Evolutionary conservation across 2,329 filamentous ascomycete species (phyloP).

Genomic region (Aspergillus quadricinctus): DNA sequence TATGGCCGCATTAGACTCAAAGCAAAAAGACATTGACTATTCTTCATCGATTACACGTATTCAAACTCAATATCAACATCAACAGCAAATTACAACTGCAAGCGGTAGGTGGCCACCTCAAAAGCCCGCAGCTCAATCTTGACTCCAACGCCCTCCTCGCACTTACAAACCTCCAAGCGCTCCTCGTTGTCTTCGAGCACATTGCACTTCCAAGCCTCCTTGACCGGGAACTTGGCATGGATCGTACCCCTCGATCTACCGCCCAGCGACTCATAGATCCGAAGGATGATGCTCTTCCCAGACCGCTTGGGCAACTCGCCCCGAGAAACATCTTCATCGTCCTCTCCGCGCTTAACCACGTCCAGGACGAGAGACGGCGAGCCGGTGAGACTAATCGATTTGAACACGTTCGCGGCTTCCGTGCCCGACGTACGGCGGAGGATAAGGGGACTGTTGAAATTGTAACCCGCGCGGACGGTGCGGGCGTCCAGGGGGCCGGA

Average conservation of each 20-base stretch:
- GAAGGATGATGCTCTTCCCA: conserved; percentile 74
- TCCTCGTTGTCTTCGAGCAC: conserved; percentile 82
- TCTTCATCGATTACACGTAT: not conserved
- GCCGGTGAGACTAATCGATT: conserved; percentile 65
- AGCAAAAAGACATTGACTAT: not conserved
- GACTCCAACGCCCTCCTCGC: conserved; percentile 43
- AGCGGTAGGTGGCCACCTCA: conserved; percentile 76
- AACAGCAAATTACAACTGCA: conserved; percentile 47
- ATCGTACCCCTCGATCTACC: conserved; percentile 72
- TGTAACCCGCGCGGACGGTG: conserved; percentile 78
- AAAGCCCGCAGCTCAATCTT: conserved; percentile 69
- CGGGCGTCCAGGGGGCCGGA: conserved; percentile 63
- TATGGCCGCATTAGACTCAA: not conserved
- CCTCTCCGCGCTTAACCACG: conserved; percentile 87
- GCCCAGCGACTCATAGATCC: conserved; percentile 85
- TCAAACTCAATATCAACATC: not conserved
- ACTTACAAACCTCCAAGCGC: conserved; percentile 51
- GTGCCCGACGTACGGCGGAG: conserved; percentile 42
- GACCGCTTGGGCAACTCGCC: conserved; percentile 61
- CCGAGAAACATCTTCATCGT: conserved; percentile 64
- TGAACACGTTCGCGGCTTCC: conserved; percentile 26
- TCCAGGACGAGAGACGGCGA: conserved; percentile 72
- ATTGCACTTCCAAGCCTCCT: conserved; percentile 77
- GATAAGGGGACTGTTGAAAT: conserved; percentile 81
- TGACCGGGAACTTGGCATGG: conserved; percentile 63